phyloP scores from a whole-genome alignment of 1,139 yeast genomes.

The Yamadazyma aaseri region DNA sequence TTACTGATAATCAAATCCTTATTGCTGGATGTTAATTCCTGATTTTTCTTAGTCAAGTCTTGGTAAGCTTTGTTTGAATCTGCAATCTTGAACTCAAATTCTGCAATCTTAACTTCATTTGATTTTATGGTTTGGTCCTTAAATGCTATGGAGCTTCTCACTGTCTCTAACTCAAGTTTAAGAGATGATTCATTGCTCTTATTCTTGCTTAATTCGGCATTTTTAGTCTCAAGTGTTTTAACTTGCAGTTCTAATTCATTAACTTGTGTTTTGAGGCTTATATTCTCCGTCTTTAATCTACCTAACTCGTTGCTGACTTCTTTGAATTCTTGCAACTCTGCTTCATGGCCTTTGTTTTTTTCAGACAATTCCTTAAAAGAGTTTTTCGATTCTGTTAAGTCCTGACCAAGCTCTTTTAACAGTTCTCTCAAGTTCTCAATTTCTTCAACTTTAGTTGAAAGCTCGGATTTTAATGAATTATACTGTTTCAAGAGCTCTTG shows the following conservation, averaged over 20 bases:
- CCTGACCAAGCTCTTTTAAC: slow-evolving; percentile 73
- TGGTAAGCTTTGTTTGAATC: slow-evolving; percentile 34
- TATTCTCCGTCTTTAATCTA: slow-evolving; percentile 8
- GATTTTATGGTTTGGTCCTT: slow-evolving; percentile 52
- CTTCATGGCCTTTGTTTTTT: slow-evolving; percentile 5
- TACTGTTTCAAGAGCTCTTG: slow-evolving; percentile 18
- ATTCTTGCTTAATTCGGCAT: slow-evolving; percentile 6
- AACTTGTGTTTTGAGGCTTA: slow-evolving; percentile 20
- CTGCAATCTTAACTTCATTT: slow-evolving; percentile 36
- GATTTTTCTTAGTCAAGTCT: slow-evolving; percentile 3
- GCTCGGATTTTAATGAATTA: slow-evolving; percentile 18
- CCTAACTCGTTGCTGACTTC: slow-evolving; percentile 1
- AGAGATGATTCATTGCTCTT: slow-evolving; percentile 40
- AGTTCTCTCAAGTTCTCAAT: slow-evolving; percentile 64
- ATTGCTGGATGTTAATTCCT: slow-evolving; percentile 43
- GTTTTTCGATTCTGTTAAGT: slow-evolving; percentile 59
- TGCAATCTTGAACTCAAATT: slow-evolving; percentile 35
- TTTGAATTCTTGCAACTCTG: neutral
- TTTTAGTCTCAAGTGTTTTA: slow-evolving; percentile 12
- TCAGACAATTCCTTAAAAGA: slow-evolving; percentile 21
- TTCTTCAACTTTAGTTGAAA: slow-evolving; percentile 44
- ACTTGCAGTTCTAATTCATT: slow-evolving; percentile 21
- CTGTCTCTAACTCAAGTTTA: slow-evolving; percentile 41
- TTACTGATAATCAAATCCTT: slow-evolving; percentile 37
- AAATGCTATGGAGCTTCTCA: slow-evolving; percentile 38